Evolutionary conservation across 306 rosid genomes (phyloP).

Genomic region (Medicago truncatula): MtrunA17r5.0-ANR NC_053046.1:34556001-34556500

Average conservation of each 20-base stretch:
- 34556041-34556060: too few species aligned
- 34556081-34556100: neutral
- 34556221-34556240: neutral
- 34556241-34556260: conserved; percentile 7
- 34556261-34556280: conserved; percentile 1
- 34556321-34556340: conserved; percentile 38
- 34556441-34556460: conserved; percentile 41
- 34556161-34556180: neutral
- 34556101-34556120: too few species aligned
- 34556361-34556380: neutral
- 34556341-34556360: neutral
- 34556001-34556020: too few species aligned
- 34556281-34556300: conserved; percentile 3
- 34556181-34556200: neutral
- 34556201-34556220: conserved; percentile 15
- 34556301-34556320: neutral
- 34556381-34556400: conserved; percentile 18
- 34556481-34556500: neutral
- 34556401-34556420: conserved; percentile 19
- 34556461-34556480: conserved; percentile 8
- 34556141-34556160: too few species aligned
- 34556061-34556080: neutral
- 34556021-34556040: too few species aligned
- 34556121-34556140: too few species aligned
- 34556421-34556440: conserved; percentile 28